Base-by-base conservation (phyloP, 1,139 yeast genomes). In the Wickerhamiella infanticola region DNA sequence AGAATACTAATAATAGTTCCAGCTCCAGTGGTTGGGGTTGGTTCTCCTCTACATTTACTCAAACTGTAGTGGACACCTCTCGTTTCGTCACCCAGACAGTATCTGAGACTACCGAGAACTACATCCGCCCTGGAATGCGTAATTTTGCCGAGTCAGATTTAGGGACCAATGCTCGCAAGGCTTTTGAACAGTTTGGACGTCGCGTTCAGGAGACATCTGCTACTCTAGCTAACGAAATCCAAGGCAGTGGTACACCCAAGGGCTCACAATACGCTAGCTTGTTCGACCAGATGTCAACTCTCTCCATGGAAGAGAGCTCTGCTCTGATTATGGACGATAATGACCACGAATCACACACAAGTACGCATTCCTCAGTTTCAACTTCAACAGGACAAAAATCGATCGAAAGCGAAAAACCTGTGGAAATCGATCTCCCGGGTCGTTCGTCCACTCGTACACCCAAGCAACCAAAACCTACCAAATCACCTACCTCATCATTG, bases 151-250 rank as follows among this genome's bases (percentile, higher is more conserved):
- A 81, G 50, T 77, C 83, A 51, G 96, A 88, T 51, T 64, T 84
- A 41, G 76, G 90, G 35, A 68, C 65, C 47, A 95, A 86, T 59
- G 90, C 97, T 7, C 78, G 74, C 53, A 75, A 84, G 57, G 98
- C 97, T 27, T 83, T 93, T 75, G 81, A 86, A 49, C 97, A 90
- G 66, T 90, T 88, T 67, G 96, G 96, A 42, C 94, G 83, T 61
- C 84, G 78, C 59, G 82, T 88, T 71, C 94, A 82, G 60, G 94
- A 85, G 57, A 85, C 96, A 1, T 85, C 94, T 37, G 74, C 72
- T 52, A 79, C 77, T 56, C 67, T 68, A 18, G 58, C 63, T 2
- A 70, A 79, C 55, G 79, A 81, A 8, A 29, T 29, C 11, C 33
- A 29, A 11, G 33, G 33, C 11, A 29, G 11, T 11, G 9, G 33